Evolutionary conservation across 2,329 filamentous ascomycete genomes (phyloP), one percentile per base, ranked within the genome.

Genomic region (Pseudocercospora eumusae): DNA sequence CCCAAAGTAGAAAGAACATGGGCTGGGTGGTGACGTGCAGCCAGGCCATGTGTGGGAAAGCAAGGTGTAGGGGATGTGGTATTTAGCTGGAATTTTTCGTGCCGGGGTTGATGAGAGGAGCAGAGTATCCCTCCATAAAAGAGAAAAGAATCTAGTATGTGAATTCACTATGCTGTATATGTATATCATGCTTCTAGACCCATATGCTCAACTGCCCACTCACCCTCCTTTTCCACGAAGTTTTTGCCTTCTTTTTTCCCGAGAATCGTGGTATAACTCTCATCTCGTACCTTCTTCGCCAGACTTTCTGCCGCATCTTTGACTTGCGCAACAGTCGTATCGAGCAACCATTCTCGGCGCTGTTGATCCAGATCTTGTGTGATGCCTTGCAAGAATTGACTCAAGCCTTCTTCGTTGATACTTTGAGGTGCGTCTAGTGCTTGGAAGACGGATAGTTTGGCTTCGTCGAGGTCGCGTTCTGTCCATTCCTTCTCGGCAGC

Each of bases 391-490:
- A 96, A 80, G 77, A 99, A 99, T 58, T 88, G 83, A 47, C 85
- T 84, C 86, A 96, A 90, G 36, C 93, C 95, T 75, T 98, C 93
- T 56, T 90, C 83, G 74, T 90, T 95, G 21, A 98, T 92, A 42
- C 90, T 89, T 69, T 88, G 84, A 0, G 95, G 95, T 10, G 93
- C 93, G 76, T 99, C 95, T 9, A 97, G 85, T 36, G 85, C 83
- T 77, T 99, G 93, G 82, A 99, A 99, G 11, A 96, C 89, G 27
- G 90, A 92, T 42, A 99, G 86, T 79, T 99, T 99, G 65, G 95
- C 95, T 76, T 99, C 95, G 73, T 98, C 93, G 1, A 99, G 82
- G 73, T 99, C 93, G 40, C 88, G 86, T 23, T 89, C 86, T 1
- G 86, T 87, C 92, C 92, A 98, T 60, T 86, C 76, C 70, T 89